Conservation (phyloP, 768 basidiomycete genomes). For the Hericium rajendrae region DNA sequence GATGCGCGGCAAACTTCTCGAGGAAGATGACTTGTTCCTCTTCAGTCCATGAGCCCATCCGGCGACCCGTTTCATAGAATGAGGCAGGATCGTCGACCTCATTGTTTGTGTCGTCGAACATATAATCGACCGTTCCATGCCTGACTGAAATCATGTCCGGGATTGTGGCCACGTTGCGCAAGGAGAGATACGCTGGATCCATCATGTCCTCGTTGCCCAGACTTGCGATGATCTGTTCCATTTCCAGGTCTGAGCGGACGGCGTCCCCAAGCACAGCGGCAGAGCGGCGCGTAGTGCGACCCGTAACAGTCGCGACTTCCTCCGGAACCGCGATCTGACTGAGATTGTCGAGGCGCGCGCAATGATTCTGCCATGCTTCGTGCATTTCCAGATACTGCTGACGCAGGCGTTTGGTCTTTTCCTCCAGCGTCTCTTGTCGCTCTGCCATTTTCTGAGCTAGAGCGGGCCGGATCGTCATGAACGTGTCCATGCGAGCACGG, state of each 20-base stretch:
- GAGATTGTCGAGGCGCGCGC: constrained; percentile 56
- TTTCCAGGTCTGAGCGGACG: constrained; percentile 90
- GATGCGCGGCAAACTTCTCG: constrained; percentile 72
- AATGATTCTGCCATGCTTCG: constrained; percentile 64
- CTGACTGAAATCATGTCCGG: constrained; percentile 85
- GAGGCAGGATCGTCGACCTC: constrained; percentile 64
- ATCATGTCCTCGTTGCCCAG: constrained; percentile 86
- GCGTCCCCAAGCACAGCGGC: constrained; percentile 72
- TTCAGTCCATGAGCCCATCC: constrained; percentile 82
- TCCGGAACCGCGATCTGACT: constrained; percentile 32
- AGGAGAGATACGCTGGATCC: constrained; percentile 85
- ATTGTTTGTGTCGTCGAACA: constrained; percentile 82
- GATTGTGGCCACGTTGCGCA: constrained; percentile 74
- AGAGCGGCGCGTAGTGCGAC: constrained; percentile 65
- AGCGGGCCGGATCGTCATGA: constrained; percentile 33
- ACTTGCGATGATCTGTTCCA: constrained; percentile 95
- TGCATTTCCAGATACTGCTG: constrained; percentile 63
- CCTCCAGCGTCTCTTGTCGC: constrained; percentile 38
- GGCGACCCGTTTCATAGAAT: constrained; percentile 65
- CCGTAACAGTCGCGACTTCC: constrained; percentile 22
- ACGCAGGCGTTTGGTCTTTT: constrained; percentile 48
- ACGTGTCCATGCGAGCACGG: constrained; percentile 27
- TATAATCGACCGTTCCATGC: constrained; percentile 46
- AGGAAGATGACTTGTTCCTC: constrained; percentile 73
- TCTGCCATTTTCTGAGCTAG: constrained; percentile 46